phyloP scores from a whole-genome alignment of 257 asterid genomes.

The Leonotis leonurus region DNA sequence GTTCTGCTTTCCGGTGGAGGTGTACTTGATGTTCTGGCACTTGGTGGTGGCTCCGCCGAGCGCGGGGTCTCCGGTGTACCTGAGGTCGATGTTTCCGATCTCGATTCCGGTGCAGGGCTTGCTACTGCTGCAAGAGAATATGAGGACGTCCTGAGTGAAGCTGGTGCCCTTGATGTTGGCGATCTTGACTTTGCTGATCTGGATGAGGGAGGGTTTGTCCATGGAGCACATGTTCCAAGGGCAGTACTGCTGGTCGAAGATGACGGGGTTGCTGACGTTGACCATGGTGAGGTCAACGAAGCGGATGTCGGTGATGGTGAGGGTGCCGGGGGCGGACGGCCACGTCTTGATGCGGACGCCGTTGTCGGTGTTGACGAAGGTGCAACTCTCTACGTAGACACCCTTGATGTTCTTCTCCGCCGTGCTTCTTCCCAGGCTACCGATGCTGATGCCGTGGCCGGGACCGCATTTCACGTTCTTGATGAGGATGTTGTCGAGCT shows the following conservation, averaged over 20 bases:
- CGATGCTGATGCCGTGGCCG: slow-evolving; percentile 47
- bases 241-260: slow-evolving; percentile 43
- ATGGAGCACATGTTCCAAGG: slow-evolving; percentile 31
- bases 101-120: slow-evolving; percentile 37
- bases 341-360: slow-evolving; percentile 42
- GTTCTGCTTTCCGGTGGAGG: slow-evolving; percentile 28
- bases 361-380: slow-evolving; percentile 24
- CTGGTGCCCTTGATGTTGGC: slow-evolving; percentile 36
- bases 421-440: slow-evolving; percentile 27
- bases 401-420: slow-evolving; percentile 30
- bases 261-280: slow-evolving; percentile 28
- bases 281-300: slow-evolving; percentile 28
- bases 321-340: slow-evolving; percentile 31
- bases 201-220: slow-evolving; percentile 18
- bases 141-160: slow-evolving; percentile 13
- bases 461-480: slow-evolving; percentile 35
- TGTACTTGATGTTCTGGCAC: slow-evolving; percentile 40
- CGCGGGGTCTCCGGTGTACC: neutral
- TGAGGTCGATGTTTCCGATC: slow-evolving; percentile 35
- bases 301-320: slow-evolving; percentile 20
- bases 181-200: slow-evolving; percentile 12
- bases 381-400: slow-evolving; percentile 26
- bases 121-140: slow-evolving; percentile 31
- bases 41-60: slow-evolving; percentile 11
- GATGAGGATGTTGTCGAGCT: slow-evolving; percentile 11